Evolutionary conservation across 768 basidiomycete species (phyloP), one percentile per base, ranked within the genome.

Genomic region (Lyophyllum semitale): DNA sequence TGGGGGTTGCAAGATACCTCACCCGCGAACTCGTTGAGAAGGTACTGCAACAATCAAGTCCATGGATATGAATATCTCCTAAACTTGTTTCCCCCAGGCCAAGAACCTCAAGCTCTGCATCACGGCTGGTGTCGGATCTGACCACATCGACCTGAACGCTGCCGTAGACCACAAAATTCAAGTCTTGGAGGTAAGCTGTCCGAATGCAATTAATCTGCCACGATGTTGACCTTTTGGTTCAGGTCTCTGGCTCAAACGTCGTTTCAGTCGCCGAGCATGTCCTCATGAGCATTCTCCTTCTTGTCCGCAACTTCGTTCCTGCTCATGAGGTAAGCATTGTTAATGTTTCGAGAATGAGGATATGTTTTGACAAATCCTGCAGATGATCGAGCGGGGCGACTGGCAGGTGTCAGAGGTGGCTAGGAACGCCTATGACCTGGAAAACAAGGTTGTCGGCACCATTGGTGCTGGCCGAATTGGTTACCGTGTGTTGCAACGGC

Each of bases 221-320:
- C 41, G 51, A 55, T 49, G 35, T 63, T 52, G 53, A 60, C 41
- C n/a, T 22, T n/a, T 32, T 46, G 20, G 27, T 41, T 51, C 53
- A 83, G 75, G 89, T 95, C 33, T 88, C 92, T 27, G 93, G 93
- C 33, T 92, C 89, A 22, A 95, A 94, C 66, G 93, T 95, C 50
- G 88, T 88, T 48, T 93, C 91, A 11, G 94, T 95, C 40, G 93
- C 93, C 42, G 94, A 95, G 72, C 91, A 93, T 69, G 92, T 92
- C 56, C 71, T 93, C 54, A 94, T 94, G 92, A 87, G 85, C 69
- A 95, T 96, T 61, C 85, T 96, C 47, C 75, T 91, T 35, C 87
- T 95, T 53, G 93, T 96, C 66, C 84, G 93, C 68, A 96, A 96
- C 84, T 94, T 89, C 63, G 78, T 88, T 23, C 89, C 89, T 22